Evolutionary conservation across 768 basidiomycete genomes (phyloP).

Genomic region (Russula sp.): DNA sequence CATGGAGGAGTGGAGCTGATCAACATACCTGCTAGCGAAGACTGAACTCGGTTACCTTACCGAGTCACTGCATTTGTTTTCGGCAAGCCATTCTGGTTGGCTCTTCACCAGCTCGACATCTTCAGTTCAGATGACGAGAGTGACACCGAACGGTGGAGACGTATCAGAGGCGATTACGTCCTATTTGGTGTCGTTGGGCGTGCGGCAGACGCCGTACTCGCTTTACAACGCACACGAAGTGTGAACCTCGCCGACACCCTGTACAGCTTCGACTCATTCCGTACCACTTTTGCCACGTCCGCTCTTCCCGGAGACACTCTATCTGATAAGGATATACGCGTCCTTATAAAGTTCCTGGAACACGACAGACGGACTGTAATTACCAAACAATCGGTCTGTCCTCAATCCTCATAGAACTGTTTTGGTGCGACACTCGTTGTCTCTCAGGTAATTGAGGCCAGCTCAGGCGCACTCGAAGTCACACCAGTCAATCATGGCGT

Average conservation of each 20-base stretch:
- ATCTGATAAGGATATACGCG: conserved; percentile 56
- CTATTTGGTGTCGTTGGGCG: conserved; percentile 54
- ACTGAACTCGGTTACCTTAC: conserved; percentile 62
- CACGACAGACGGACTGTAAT: conserved; percentile 66
- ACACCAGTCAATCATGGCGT: conserved; percentile 80
- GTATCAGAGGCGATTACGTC: conserved; percentile 67
- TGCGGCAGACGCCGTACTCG: conserved; percentile 53
- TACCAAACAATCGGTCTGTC: conserved; percentile 58
- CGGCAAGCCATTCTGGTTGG: conserved; percentile 83
- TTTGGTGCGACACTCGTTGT: background rate
- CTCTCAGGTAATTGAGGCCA: conserved; percentile 53
- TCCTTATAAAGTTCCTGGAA: conserved; percentile 72
- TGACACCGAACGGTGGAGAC: conserved; percentile 45
- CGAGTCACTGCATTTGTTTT: conserved; percentile 69
- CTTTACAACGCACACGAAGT: conserved; percentile 38
- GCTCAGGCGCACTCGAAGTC: conserved; percentile 41
- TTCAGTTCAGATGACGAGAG: conserved; percentile 55
- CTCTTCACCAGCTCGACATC: conserved; percentile 69
- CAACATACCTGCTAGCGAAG: conserved; percentile 51
- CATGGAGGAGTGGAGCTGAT: conserved; percentile 1
- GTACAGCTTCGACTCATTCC: conserved; percentile 58
- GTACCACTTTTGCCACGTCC: conserved; percentile 45
- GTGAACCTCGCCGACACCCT: conserved; percentile 53
- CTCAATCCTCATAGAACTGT: conserved; percentile 23
- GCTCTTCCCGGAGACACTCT: conserved; percentile 42